Percentiles rank a stretch among this genome's conserved stretches.
phyloP scores from a whole-genome alignment of 208 protist genomes.

The Pavlovales sp. region DNA sequence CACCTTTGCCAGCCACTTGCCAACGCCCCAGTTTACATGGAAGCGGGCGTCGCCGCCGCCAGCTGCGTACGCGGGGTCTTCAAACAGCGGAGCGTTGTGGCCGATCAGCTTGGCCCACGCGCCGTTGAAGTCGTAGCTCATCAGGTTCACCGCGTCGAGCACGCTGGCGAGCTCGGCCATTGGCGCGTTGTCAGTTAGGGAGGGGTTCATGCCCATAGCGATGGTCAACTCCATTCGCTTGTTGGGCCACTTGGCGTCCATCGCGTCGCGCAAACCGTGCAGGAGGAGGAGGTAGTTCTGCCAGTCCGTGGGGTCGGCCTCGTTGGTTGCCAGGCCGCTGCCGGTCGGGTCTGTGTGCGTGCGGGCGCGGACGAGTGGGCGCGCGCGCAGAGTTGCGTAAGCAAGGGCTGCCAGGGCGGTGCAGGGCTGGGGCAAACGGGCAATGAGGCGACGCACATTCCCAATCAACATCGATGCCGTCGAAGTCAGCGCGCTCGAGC shows the following conservation, averaged over 20 bases:
- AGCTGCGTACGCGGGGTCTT: background rate
- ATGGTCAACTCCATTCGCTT: background rate
- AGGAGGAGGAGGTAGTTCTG: background rate
- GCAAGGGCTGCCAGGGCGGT: too few species aligned
- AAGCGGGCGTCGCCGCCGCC: background rate
- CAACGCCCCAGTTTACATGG: background rate
- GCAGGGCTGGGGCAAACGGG: too few species aligned
- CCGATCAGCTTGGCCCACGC: background rate
- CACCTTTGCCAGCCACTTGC: background rate
- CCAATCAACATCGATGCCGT: constrained; percentile 7
- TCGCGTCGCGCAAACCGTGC: background rate
- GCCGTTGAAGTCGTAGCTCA: constrained; percentile 5
- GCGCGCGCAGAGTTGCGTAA: too few species aligned
- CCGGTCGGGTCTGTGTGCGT: background rate
- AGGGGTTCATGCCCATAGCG: background rate
- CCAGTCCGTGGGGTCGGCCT: background rate
- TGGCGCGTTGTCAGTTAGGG: background rate
- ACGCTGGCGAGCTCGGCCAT: background rate
- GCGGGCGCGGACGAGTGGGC: too few species aligned
- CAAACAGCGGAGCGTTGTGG: background rate
- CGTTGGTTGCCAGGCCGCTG: background rate
- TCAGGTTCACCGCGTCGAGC: constrained; percentile 1
- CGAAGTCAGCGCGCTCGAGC: background rate
- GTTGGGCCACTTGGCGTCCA: background rate
- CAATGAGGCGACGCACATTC: background rate